These are phyloP conservation scores for Penicillium coffeae DNA, from an alignment of 495 filamentous ascomycete genomes.

Conservation along the genomic window DNA sequence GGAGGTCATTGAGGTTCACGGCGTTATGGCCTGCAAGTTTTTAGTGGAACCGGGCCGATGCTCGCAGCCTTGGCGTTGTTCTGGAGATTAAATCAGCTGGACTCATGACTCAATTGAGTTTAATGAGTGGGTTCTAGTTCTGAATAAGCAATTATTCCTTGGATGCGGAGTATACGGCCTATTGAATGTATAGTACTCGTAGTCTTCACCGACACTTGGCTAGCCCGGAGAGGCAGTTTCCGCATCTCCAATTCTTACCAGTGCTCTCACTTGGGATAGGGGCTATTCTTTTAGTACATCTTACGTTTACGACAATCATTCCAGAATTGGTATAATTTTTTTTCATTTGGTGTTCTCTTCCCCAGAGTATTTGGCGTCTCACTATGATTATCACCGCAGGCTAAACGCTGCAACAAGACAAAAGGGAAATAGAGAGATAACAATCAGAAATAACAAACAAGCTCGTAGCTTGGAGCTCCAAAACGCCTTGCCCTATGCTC, in stretches of 20 bases:
- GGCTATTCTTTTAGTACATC: too few species aligned
- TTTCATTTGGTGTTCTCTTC: neutral
- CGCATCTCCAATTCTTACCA: neutral
- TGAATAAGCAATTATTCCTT: too few species aligned
- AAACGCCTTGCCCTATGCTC: constrained; percentile 28
- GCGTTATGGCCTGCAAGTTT: neutral
- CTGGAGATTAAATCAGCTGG: neutral
- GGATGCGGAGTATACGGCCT: too few species aligned
- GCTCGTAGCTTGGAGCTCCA: constrained; percentile 8
- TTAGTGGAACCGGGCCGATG: neutral
- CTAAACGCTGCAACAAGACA: constrained; percentile 9
- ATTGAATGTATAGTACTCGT: neutral
- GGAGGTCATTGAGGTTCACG: constrained; percentile 15
- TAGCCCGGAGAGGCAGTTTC: neutral
- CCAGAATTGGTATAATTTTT: neutral
- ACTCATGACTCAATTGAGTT: neutral
- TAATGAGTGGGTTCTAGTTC: too few species aligned
- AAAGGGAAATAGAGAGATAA: constrained; percentile 5
- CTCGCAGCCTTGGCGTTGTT: neutral
- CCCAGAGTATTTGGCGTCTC: neutral
- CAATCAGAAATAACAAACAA: constrained; percentile 9
- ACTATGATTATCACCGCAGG: neutral
- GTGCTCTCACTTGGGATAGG: too few species aligned
- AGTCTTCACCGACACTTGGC: neutral
- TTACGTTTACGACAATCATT: too few species aligned